Evolutionary conservation across 169 alveolate genomes (phyloP).

Genomic region (Perkinsus marinus): DNA sequence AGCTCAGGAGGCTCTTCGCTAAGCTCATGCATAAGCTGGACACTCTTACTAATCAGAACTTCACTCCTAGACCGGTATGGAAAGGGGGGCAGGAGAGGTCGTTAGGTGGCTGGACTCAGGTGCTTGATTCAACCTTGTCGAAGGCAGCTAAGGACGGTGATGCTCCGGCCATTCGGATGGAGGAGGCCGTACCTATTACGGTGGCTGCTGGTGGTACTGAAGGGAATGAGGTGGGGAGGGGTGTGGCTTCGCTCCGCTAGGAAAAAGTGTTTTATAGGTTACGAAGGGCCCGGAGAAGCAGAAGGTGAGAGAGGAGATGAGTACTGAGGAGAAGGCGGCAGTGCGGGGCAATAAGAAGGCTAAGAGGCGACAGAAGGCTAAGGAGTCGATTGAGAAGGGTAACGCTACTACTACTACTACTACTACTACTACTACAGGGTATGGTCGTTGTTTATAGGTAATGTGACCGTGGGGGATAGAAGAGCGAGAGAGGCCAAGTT

Average conservation of each 20-base stretch:
- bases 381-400: not conserved
- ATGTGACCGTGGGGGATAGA: not conserved
- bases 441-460: not conserved
- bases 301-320: not conserved
- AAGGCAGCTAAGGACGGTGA: not conserved
- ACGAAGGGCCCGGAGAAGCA: not conserved
- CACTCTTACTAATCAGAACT: not conserved
- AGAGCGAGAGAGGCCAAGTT: not conserved
- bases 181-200: slow-evolving; percentile 8
- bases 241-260: not conserved
- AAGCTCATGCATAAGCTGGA: slow-evolving; percentile 9
- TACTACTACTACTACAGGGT: not conserved
- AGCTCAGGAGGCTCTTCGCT: not conserved
- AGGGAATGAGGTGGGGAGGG: not conserved
- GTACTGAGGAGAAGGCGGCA: not conserved
- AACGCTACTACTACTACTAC: not conserved
- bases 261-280: not conserved
- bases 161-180: not conserved
- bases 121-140: not conserved
- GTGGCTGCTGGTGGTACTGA: not conserved
- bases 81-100: not conserved
- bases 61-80: not conserved
- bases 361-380: not conserved
- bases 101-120: not conserved
- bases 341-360: not conserved